Evolutionary conservation across 192 early-diverging fungal genomes (phyloP), one percentile per base, ranked within the genome.

Genomic region (Entomortierella chlamydospora): DNA sequence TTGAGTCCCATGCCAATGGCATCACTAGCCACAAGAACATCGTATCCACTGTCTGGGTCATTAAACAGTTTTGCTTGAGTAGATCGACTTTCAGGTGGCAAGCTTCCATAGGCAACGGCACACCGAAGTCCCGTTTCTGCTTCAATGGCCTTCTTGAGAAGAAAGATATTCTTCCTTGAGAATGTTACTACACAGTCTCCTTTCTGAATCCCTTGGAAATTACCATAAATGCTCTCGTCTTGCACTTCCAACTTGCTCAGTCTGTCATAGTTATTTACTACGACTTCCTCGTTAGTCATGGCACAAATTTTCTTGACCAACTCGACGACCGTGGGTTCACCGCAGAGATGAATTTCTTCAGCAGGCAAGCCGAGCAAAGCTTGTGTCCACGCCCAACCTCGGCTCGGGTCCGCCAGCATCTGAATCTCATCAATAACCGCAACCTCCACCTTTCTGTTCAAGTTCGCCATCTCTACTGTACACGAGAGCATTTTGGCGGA

Each of bases 1-100:
- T 99, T 99, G 13, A 97, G 85, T 0, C 97, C 97, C 97, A 99
- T 99, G 26, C 97, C 97, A 53, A 99, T 90, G 0, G 97, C 97
- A 84, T 99, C 97, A 62, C 94, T 95, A 7, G 97, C 96, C 17
- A 99, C 93, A 23, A 99, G 81, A 7, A 98, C 91, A 61, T 95
- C 89, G 61, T 91, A 93, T 10, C 84, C 90, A 58, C 88, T 88
- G 17, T 85, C 60, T 1, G 91, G 91, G 61, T 95, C 93, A 73
- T 99, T 99, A 72, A 99, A 99, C 30, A 93, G 83, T 61, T 85
- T 85, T 11, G 97, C 96, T 85, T 99, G 97, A 60, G 91, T 81
- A 0, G 93, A 88, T 26, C 97, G 86, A 49, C 93, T 93, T 81
- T 99, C 97, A 55, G 97, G 97, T n/a, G 97, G 97, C 41, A 99